phyloP scores from a whole-genome alignment of 768 basidiomycete species.

The Tubosaeta sp. region DNA sequence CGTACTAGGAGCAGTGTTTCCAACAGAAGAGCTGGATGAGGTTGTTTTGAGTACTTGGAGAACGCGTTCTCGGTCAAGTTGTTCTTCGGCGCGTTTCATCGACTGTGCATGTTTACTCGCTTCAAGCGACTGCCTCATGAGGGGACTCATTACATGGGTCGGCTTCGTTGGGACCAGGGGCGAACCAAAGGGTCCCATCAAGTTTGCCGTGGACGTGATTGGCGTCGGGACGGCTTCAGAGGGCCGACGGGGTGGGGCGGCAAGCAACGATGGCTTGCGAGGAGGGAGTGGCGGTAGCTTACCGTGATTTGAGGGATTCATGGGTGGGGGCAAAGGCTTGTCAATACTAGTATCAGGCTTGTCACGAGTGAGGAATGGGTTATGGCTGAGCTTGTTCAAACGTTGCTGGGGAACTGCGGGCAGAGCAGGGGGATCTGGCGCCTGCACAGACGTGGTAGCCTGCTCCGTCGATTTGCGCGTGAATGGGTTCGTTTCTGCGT shows the following conservation, averaged over 20 bases:
- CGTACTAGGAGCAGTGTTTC: background rate
- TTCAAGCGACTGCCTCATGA: slow-evolving; percentile 72
- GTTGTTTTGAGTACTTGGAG: slow-evolving; percentile 70
- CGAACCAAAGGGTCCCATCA: slow-evolving; percentile 5
- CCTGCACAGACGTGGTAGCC: background rate
- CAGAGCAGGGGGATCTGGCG: slow-evolving; percentile 4
- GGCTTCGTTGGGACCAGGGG: slow-evolving; percentile 25
- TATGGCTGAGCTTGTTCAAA: slow-evolving; percentile 24
- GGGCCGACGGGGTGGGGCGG: slow-evolving; percentile 15
- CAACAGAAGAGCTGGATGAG: slow-evolving; percentile 26
- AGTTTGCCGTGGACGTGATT: slow-evolving; percentile 1
- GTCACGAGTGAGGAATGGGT: slow-evolving; percentile 29
- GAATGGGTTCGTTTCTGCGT: slow-evolving; percentile 30
- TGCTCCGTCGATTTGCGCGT: slow-evolving; percentile 21
- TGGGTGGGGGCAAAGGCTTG: background rate
- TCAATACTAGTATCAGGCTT: slow-evolving; percentile 12
- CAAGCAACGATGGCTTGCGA: slow-evolving; percentile 32
- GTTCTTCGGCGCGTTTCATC: slow-evolving; percentile 64
- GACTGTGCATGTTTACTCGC: slow-evolving; percentile 69
- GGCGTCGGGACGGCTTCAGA: slow-evolving; percentile 13
- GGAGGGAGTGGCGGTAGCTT: slow-evolving; percentile 32
- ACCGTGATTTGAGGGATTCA: slow-evolving; percentile 8
- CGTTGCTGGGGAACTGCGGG: slow-evolving; percentile 11
- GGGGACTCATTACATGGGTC: slow-evolving; percentile 51
- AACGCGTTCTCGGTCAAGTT: slow-evolving; percentile 65